Base-by-base conservation (phyloP, 225 moss, liverwort and hornwort genomes). In the Bryum argenteum region DNA sequence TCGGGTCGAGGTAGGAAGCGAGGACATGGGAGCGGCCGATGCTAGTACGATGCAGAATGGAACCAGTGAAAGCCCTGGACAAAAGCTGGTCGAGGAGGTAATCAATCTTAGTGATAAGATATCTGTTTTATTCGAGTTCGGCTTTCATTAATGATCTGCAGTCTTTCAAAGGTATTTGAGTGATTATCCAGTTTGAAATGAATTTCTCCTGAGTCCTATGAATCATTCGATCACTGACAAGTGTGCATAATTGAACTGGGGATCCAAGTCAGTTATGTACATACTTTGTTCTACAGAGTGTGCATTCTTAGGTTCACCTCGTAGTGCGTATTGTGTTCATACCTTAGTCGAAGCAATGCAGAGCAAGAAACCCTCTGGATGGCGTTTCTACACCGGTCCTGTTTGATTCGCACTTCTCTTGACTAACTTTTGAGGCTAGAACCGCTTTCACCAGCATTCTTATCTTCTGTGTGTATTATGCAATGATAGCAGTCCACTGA, bases 1-100 rank as follows among this genome's bases (percentile, higher is more conserved):
- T 65, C 72, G 70, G 58, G 73, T 80, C 75, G 71, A 37, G 47
- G 73, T 71, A n/a, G 78, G 70, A 62, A 75, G 79, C 55, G 70
- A 62, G 38, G 60, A 77, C 73, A 61, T 58, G 60, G 71, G 24
- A 72, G 44, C 51, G 50, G 65, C 48, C 23, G 66, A 58, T 26
- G 42, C 42, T 17, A 58, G 60, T 33, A 70, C 58, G 72, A 68
- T 26, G 17, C 71, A 75, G 71, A 70, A 40, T 59, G 63, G 74
- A 54, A 76, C 74, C 53, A 58, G 12, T 63, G 82, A 55, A 63
- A 75, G 16, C 15, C 24, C 61, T 68, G 76, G 38, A 20, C 78
- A 80, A 67, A 71, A 61, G 62, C 43, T 28, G 56, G 59, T 60
- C 28, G 45, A 70, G 68, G 72, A 82, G 82, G 85, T 82, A 56